Evolutionary conservation across 1,139 yeast genomes (phyloP).

Genomic region (Wickerhamomyces sp.): DNA sequence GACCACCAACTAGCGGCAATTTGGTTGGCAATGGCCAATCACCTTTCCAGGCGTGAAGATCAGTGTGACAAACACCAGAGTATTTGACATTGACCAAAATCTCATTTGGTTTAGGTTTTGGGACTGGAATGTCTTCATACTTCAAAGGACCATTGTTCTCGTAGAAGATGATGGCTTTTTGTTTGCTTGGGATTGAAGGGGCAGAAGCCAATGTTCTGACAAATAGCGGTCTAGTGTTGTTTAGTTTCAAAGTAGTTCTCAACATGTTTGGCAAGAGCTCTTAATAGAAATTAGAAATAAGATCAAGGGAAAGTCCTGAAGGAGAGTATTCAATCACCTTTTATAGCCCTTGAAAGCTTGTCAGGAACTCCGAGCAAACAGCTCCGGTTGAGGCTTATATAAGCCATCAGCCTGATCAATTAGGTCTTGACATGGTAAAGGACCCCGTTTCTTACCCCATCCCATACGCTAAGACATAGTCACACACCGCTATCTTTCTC

Average conservation of each 20-base stretch:
- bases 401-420: too few species aligned
- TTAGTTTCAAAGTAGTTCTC: conserved; percentile 6
- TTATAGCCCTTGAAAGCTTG: too few species aligned
- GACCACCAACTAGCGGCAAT: conserved; percentile 74
- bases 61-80: conserved; percentile 68
- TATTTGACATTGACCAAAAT: conserved; percentile 57
- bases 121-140: conserved; percentile 61
- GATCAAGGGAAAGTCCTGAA: background rate
- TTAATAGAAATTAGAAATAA: background rate
- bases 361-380: too few species aligned
- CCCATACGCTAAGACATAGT: too few species aligned
- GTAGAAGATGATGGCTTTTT: conserved; percentile 63
- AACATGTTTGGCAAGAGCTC: conserved; percentile 10
- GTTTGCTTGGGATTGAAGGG: conserved; percentile 45
- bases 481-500: too few species aligned
- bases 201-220: conserved; percentile 18
- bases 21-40: conserved; percentile 66
- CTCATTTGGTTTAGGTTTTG: conserved; percentile 54
- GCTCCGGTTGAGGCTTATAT: too few species aligned
- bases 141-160: conserved; percentile 56
- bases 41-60: conserved; percentile 69
- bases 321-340: too few species aligned
- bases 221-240: conserved; percentile 5
- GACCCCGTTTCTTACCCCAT: too few species aligned
- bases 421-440: too few species aligned